Conservation (phyloP, 306 rosid species). For the Phaseolus lunatus region DNA sequence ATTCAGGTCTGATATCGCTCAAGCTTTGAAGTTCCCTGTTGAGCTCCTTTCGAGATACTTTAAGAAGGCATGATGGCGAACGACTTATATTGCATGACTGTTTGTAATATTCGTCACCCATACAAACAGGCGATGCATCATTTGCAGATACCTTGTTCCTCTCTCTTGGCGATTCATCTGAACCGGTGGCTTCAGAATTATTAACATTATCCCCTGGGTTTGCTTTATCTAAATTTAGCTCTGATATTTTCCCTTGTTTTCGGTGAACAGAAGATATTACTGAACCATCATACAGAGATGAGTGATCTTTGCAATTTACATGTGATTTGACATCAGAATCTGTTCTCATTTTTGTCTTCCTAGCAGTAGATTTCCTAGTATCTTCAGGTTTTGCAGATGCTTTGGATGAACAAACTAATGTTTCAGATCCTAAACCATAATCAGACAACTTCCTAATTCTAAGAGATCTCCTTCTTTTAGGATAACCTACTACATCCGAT, state of each 20-base stretch:
- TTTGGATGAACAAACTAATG: slow-evolving; percentile 48
- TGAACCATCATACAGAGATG: slow-evolving; percentile 41
- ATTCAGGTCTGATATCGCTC: slow-evolving; percentile 52
- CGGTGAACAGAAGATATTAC: slow-evolving; percentile 42
- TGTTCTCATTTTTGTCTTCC: slow-evolving; percentile 46
- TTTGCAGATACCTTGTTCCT: slow-evolving; percentile 57
- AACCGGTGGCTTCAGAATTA: slow-evolving; percentile 41
- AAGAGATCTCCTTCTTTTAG: slow-evolving; percentile 65
- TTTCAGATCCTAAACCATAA: slow-evolving; percentile 49
- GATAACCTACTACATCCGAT: slow-evolving; percentile 47
- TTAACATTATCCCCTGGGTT: slow-evolving; percentile 39
- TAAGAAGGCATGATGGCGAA: slow-evolving; percentile 54
- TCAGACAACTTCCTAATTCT: slow-evolving; percentile 55
- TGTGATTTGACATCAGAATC: slow-evolving; percentile 44
- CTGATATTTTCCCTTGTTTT: slow-evolving; percentile 39
- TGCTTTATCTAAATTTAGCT: slow-evolving; percentile 14
- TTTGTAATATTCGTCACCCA: slow-evolving; percentile 77
- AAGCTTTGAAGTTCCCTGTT: slow-evolving; percentile 72
- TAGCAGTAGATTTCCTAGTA: slow-evolving; percentile 42
- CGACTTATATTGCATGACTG: slow-evolving; percentile 58
- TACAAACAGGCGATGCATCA: slow-evolving; percentile 81
- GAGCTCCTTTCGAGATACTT: slow-evolving; percentile 67
- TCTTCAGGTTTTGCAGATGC: slow-evolving; percentile 47
- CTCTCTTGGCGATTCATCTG: slow-evolving; percentile 55
- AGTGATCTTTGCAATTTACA: slow-evolving; percentile 41